Base-by-base conservation (phyloP, 257 asterid species). In the Fraxinus anomala region DNA sequence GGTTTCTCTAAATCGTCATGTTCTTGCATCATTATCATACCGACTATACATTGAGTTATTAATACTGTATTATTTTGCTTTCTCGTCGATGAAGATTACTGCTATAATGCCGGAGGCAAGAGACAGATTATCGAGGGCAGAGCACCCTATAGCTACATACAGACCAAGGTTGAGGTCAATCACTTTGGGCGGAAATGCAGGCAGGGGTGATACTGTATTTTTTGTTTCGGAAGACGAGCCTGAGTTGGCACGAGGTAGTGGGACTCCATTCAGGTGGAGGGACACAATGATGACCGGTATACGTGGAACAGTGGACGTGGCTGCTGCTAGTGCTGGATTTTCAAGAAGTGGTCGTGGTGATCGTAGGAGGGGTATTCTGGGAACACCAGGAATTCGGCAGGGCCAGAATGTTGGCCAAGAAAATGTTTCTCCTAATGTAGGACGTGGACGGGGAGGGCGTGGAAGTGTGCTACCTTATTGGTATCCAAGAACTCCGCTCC, bases 401-500 rank as follows among this genome's bases (percentile, higher is more conserved):
- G 71, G 83, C n/a, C 75, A 65, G 31, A 36, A 47, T 17, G 73
- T 65, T 17, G 92, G 90, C 77, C 85, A 78, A 44, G 89, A 89
- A 70, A 88, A 86, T 71, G 24, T 73, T 70, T 81, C 92, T 12
- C 95, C 92, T 17, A 34, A 31, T 33, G 65, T 77, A 21, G 81
- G 88, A 79, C 73, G 78, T 76, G 81, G 82, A 79, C 85, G 87
- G 56, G 88, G 88, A 68, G 89, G 88, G 31, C 89, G 85, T 65
- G 82, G 77, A 10, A 80, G 75, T 72, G 78, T 81, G 24, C 82
- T 92, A 80, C 96, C 96, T 26, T 65, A 82, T 70, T 92, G 97
- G 97, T 91, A 91, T 69, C 94, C 92, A 30, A 86, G 96, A 74
- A 86, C 70, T 19, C 96, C 97, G 30, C 83, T 92, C 19, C 86